These are phyloP conservation scores for Diutina rugosa DNA, from an alignment of 1,139 yeast genomes.

Conservation along the genomic window DNA sequence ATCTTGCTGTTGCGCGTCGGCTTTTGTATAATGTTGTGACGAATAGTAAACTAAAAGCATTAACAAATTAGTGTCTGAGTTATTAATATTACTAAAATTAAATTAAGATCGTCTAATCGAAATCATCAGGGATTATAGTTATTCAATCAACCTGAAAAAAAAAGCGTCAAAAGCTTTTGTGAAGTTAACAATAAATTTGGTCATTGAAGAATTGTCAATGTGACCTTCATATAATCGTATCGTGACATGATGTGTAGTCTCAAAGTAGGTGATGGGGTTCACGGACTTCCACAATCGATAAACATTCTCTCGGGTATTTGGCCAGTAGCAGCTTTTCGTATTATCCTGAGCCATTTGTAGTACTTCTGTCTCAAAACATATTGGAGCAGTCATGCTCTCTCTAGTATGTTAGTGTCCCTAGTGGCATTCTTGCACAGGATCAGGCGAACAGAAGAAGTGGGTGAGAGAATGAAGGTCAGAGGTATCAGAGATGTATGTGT, in stretches of 20 bases:
- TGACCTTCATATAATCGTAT: background rate
- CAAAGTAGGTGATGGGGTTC: background rate
- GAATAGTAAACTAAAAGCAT: too few species aligned
- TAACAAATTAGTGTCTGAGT: background rate
- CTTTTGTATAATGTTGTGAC: too few species aligned
- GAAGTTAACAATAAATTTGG: background rate
- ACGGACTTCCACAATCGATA: background rate
- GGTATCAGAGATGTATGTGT: background rate
- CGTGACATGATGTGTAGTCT: background rate
- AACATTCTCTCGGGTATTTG: background rate
- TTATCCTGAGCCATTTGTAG: background rate
- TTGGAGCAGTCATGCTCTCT: background rate
- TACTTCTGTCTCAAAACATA: background rate
- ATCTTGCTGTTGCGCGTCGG: too few species aligned
- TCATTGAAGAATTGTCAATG: background rate
- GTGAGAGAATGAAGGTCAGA: conserved; percentile 2
- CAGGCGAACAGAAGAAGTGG: conserved; percentile 1
- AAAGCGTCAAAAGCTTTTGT: too few species aligned
- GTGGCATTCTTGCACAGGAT: background rate
- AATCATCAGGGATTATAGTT: background rate
- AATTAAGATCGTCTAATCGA: background rate
- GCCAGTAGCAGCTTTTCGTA: background rate
- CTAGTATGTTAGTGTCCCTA: conserved; percentile 1
- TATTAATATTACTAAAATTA: too few species aligned
- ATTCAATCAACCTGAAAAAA: background rate